Percentiles rank a stretch among this genome's conserved stretches.
phyloP scores from a whole-genome alignment of 106 monocot genomes.

The Dioscorea dumetorum region DNA sequence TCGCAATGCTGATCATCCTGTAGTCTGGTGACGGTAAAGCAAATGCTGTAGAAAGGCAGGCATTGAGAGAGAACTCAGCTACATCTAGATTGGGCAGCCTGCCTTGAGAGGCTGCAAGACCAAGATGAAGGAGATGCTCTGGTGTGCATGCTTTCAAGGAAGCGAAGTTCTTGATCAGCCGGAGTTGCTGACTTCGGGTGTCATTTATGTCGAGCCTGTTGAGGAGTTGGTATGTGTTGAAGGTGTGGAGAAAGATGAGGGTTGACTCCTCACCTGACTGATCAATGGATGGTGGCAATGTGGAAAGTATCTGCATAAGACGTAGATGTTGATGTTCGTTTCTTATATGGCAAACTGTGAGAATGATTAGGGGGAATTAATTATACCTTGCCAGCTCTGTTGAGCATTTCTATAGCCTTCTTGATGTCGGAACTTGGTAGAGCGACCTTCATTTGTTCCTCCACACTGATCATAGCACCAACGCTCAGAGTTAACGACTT shows the following conservation, averaged over 20 bases:
- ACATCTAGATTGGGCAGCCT: constrained; percentile 45
- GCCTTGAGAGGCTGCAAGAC: constrained; percentile 45
- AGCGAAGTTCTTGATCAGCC: constrained; percentile 66
- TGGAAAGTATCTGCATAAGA: constrained; percentile 52
- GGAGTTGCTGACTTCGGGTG: constrained; percentile 47
- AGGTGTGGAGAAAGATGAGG: constrained; percentile 64
- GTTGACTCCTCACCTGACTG: constrained; percentile 18
- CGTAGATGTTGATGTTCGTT: no score
- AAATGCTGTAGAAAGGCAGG: constrained; percentile 54
- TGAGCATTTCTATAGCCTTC: constrained; percentile 72
- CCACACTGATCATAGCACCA: constrained; percentile 50
- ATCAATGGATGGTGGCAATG: constrained; percentile 22
- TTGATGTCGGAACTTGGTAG: constrained; percentile 47
- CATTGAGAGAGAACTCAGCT: constrained; percentile 43
- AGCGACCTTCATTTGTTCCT: constrained; percentile 40
- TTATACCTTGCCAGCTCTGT: constrained; percentile 66
- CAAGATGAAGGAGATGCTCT: constrained; percentile 66
- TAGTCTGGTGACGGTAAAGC: constrained; percentile 65
- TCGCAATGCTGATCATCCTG: constrained; percentile 31
- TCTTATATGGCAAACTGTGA: no score
- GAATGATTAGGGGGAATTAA: not conserved
- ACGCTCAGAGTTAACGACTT: constrained; percentile 61
- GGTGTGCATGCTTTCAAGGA: constrained; percentile 48
- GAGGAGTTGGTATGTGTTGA: constrained; percentile 64
- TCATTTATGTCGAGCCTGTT: constrained; percentile 29